Evolutionary conservation across 1,139 yeast species (phyloP), one percentile per base, ranked within the genome.

Genomic region (Debaryomyces sp.): DNA sequence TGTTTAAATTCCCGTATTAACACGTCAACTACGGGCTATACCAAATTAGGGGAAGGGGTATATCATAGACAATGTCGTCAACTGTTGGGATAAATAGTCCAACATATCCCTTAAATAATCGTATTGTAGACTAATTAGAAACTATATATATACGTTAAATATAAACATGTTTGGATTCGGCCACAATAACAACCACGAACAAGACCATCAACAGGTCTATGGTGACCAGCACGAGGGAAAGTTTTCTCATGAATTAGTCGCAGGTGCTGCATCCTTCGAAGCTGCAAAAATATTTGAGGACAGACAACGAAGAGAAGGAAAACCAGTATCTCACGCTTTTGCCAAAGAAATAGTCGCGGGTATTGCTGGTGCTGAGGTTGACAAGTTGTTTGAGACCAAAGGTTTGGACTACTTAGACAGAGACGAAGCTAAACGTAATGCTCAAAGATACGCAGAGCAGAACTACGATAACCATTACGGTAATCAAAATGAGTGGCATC

Each of bases 181-280:
- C 12, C 53, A 49, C 37, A 53, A 66, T 83, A 6, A 81, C 82
- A 6, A 81, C 88, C 4, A 72, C 71, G 45, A 79, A 71, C 59
- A 70, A 64, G 13, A 64, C 68, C 54, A 62, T 61, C 55, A 59
- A 51, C 46, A 54, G 41, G 71, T 66, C 33, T 66, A 67, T 62
- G 69, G 70, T 46, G 64, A 56, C 13, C 41, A 59, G 45, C 70
- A 67, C 61, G 68, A 66, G 50, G 69, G 65, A 36, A 64, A 66
- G 56, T 62, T 67, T 55, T 56, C 68, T 23, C 71, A 67, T 53
- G 72, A 67, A 53, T 59, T 65, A 53, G 46, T 67, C 45, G 71
- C 72, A 27, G 71, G 72, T 55, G 72, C 68, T 37, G 71, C 72
- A 24, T 64, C 71, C 5, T 67, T 67, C 48, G 71, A 63, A 52